Evolutionary conservation across 805 yeast species (phyloP), one percentile per base, ranked within the genome.

Genomic region (Deakozyma indianensis): DNA sequence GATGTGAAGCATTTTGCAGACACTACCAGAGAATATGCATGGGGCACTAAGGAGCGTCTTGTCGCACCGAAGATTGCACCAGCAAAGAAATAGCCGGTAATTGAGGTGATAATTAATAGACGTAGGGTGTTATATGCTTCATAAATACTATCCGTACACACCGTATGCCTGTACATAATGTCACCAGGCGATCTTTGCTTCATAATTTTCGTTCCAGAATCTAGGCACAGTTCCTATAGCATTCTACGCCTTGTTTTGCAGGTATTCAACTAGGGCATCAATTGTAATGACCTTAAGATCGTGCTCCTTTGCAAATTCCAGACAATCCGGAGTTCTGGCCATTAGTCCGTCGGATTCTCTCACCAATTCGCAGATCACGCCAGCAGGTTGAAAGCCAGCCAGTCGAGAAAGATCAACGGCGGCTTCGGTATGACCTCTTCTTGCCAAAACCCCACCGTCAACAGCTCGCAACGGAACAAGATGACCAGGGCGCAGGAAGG

Each of bases 381-480:
- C 94, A 1, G 86, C 98, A 1, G 92, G 94, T 51, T 75, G 75
- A 53, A 83, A 69, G 0, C 86, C 87, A 4, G 90, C 73, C 56
- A 88, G 69, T 56, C 68, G 66, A 59, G 95, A 80, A 51, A 92
- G 70, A 59, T 90, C 95, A 9, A 92, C 94, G 23, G 86, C 87
- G 16, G 98, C 97, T 66, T 92, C 99, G 9, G 99, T 92, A 61
- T 92, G 99, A 15, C 99, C 99, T 47, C 83, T 70, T 69, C 99
- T 82, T 43, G 68, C 66, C 47, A 78, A 68, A 47, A 92, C 77
- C 44, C 94, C 80, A 1, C 95, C 95, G 22, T 83, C 83, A 20
- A 73, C 83, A 2, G 97, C 97, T 54, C 97, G 74, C 55, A 92
- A 71, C 2, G 98, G 99, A 52, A 90, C 76, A 24, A 92, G 68